Conservation (phyloP, 768 basidiomycete species). For the Coprinopsis cinerea region DNA sequence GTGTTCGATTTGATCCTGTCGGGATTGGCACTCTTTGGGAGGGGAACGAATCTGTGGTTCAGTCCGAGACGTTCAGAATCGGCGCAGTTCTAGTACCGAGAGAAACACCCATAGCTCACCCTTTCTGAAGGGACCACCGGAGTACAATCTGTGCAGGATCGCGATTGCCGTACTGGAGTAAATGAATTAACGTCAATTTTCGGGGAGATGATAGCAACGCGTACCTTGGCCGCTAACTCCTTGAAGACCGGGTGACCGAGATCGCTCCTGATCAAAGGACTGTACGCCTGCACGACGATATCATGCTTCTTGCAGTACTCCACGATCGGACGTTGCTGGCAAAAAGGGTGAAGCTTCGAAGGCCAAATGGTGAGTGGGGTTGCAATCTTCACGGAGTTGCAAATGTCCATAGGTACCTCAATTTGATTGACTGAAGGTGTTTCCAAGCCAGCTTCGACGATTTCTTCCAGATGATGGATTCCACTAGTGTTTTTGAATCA, state of each 20-base stretch:
- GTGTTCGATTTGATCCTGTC: conserved; percentile 69
- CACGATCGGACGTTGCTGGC: conserved; percentile 76
- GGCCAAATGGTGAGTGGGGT: background rate
- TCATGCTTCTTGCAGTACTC: conserved; percentile 58
- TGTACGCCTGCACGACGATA: conserved; percentile 70
- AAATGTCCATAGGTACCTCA: conserved; percentile 40
- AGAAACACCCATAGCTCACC: conserved; percentile 34
- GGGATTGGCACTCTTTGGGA: conserved; percentile 76
- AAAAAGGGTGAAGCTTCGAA: conserved; percentile 72
- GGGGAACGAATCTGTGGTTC: conserved; percentile 67
- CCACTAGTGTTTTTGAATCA: too few relatives aligned
- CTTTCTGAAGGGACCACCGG: conserved; percentile 86
- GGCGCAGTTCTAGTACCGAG: background rate
- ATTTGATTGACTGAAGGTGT: conserved; percentile 77
- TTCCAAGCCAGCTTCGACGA: conserved; percentile 53
- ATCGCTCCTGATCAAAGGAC: conserved; percentile 63
- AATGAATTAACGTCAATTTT: background rate
- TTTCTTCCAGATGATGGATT: conserved; percentile 70
- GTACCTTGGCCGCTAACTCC: conserved; percentile 55
- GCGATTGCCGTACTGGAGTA: conserved; percentile 39
- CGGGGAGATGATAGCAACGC: conserved; percentile 2
- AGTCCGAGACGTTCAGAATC: background rate
- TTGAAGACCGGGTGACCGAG: conserved; percentile 50
- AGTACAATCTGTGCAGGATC: conserved; percentile 77
- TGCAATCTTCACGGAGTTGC: background rate